Base-by-base conservation (phyloP, 495 filamentous ascomycete genomes). In the Apiosordaria backusii region DNA sequence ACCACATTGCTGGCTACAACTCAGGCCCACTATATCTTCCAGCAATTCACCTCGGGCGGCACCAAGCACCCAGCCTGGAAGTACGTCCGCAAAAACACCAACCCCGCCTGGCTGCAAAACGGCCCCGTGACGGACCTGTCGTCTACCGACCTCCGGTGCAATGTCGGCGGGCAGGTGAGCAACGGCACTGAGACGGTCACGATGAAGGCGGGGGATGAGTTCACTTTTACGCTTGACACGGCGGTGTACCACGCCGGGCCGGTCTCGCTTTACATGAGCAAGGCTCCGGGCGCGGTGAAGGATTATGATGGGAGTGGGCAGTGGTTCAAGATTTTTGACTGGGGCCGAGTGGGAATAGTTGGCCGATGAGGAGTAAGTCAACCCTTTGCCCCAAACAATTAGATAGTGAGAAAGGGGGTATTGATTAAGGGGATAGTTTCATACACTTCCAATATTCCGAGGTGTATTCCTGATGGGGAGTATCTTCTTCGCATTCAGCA, bases 401-500 rank as follows among this genome's bases (percentile, higher is more conserved):
- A 35, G 29, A 35, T 35, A n/a, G 29, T 35, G 29, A 4, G 5
- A 35, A 35, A 35, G 29, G 35, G 35, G 6, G 3, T 45, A 45
- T 57, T 15, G 26, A 19, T 2, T 60, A n/a, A n/a, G 23, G 50
- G 79, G 62, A 35, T 27, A 79, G 78, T 70, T 67, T 73, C 76
- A 25, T 88, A 86, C 74, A 77, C 73, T 18, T 79, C 77, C 69
- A 83, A 75, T 21, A 83, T 89, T 65, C 86, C 86, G 1, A 75
- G 76, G 67, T 79, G 76, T 54, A 77, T 86, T 66, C 81, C 85
- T 0, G 74, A 72, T 26, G 86, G 87, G 58, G 82, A 88, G 60
- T 89, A 89, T 64, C 83, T 89, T 40, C 75, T 88, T 50, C 80
- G 87, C 10, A 84, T 85, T 61, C 85, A 88, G 69, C 80, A 83